These are phyloP conservation scores for Candida sithepensis DNA, from an alignment of 805 yeast species.

Conservation along the genomic window DNA sequence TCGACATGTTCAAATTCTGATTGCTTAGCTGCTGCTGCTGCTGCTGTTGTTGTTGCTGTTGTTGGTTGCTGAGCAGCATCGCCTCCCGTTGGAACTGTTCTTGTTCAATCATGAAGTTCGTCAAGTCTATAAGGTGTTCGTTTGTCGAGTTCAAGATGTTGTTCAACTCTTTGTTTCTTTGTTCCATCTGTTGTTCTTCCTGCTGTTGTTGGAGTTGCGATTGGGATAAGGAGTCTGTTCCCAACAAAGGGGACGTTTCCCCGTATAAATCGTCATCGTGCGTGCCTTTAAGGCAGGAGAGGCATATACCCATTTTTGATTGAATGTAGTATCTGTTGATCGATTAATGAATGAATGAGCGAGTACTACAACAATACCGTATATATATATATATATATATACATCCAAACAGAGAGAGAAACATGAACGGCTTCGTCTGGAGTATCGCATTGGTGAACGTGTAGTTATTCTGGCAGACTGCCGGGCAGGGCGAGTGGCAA, in stretches of 20 bases:
- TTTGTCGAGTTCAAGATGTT: slow-evolving; percentile 32
- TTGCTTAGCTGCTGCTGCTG: not conserved
- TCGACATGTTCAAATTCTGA: not conserved
- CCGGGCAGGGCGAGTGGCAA: slow-evolving; percentile 1
- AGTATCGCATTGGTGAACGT: not conserved
- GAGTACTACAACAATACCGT: not conserved
- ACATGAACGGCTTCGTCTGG: too few relatives aligned
- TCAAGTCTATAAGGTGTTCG: slow-evolving; percentile 30
- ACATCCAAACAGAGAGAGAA: not conserved
- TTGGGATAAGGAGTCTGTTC: slow-evolving; percentile 13
- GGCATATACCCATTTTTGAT: slow-evolving; percentile 35
- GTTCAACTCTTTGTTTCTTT: slow-evolving; percentile 30
- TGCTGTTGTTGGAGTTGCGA: slow-evolving; percentile 20
- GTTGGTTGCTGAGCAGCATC: not conserved
- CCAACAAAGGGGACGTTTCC: slow-evolving; percentile 28
- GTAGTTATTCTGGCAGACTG: not conserved
- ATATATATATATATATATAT: too few relatives aligned
- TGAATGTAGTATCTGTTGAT: not conserved
- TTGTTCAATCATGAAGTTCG: slow-evolving; percentile 21
- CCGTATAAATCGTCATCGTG: slow-evolving; percentile 22
- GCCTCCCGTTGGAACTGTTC: slow-evolving; percentile 4
- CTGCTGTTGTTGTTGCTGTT: not conserved
- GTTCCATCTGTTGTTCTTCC: slow-evolving; percentile 23
- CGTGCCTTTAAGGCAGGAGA: slow-evolving; percentile 28
- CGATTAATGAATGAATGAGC: not conserved